These are phyloP conservation scores for Leptosphaerulina australis DNA, from an alignment of 2,329 filamentous ascomycete genomes.

Conservation along the genomic window DNA sequence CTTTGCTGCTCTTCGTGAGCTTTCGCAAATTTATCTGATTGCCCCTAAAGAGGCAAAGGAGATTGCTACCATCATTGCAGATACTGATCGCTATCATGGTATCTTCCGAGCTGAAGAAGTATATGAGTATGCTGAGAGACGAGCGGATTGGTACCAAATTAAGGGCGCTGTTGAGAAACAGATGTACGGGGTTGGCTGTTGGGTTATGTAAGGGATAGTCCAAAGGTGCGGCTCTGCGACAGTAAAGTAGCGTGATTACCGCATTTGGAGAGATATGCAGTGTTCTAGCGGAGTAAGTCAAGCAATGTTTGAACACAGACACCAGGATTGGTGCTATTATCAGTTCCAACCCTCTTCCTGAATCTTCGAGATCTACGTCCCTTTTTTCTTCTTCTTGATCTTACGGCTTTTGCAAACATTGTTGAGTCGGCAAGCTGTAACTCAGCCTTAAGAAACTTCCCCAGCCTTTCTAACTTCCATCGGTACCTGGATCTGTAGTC, in stretches of 20 bases:
- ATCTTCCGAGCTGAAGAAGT: constrained; percentile 96
- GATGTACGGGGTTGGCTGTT: constrained; percentile 95
- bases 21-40: constrained; percentile 95
- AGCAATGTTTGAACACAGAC: constrained; percentile 5
- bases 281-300: constrained; percentile 17
- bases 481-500: constrained; percentile 8
- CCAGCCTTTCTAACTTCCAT: constrained; percentile 13
- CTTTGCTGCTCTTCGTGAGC: constrained; percentile 87
- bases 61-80: constrained; percentile 92
- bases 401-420: background rate
- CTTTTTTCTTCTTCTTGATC: background rate
- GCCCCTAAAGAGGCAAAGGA: constrained; percentile 87
- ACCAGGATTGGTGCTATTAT: background rate
- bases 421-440: constrained; percentile 14
- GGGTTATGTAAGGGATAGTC: constrained; percentile 69
- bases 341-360: background rate
- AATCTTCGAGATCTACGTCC: background rate
- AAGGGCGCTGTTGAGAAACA: constrained; percentile 88
- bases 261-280: constrained; percentile 23
- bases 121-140: constrained; percentile 91
- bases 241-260: constrained; percentile 19
- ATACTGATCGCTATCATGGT: constrained; percentile 85
- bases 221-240: constrained; percentile 13
- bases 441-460: constrained; percentile 15
- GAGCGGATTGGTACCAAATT: constrained; percentile 94